Conservation (phyloP, 352 stramenopile species). For the Chrysophaeum taylorii region DNA sequence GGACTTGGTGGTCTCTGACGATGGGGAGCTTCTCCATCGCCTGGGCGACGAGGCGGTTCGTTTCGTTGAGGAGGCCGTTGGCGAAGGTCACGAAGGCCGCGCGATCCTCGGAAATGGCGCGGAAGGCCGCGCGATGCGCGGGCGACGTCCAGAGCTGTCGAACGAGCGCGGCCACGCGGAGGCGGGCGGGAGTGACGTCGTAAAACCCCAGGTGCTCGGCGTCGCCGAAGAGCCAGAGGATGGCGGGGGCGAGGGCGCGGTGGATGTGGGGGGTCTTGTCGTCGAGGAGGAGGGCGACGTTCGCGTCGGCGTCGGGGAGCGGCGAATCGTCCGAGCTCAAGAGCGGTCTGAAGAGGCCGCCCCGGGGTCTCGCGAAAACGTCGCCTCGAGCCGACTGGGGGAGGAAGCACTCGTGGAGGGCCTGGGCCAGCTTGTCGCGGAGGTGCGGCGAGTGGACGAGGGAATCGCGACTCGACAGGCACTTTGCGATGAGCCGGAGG, state of each 20-base stretch:
- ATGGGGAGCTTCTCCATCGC: slow-evolving; percentile 88
- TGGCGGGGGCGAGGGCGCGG: slow-evolving; percentile 69
- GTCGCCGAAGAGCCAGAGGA: slow-evolving; percentile 93
- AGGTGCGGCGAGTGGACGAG: slow-evolving; percentile 54
- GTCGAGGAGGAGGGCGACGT: slow-evolving; percentile 47
- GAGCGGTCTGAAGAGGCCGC: no score
- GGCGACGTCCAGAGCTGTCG: slow-evolving; percentile 91
- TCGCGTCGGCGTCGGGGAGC: slow-evolving; percentile 14
- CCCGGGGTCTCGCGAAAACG: no score
- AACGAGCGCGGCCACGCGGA: slow-evolving; percentile 87
- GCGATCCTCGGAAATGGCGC: slow-evolving; percentile 76
- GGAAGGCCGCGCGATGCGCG: slow-evolving; percentile 84
- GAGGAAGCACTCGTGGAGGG: slow-evolving; percentile 89
- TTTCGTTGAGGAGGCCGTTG: slow-evolving; percentile 98
- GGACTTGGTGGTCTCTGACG: slow-evolving; percentile 80
- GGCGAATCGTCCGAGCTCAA: slow-evolving; percentile 29
- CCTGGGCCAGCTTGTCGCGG: slow-evolving; percentile 85
- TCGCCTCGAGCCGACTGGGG: slow-evolving; percentile 59
- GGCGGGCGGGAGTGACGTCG: slow-evolving; percentile 87
- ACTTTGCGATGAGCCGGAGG: slow-evolving; percentile 73
- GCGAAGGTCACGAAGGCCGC: slow-evolving; percentile 93
- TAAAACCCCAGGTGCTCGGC: slow-evolving; percentile 96
- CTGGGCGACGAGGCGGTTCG: slow-evolving; percentile 86
- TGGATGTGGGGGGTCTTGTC: slow-evolving; percentile 41
- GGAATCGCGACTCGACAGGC: slow-evolving; percentile 63